Evolutionary conservation across 345 rosid genomes (phyloP).

Genomic region (Gynandropsis gynandra): DNA sequence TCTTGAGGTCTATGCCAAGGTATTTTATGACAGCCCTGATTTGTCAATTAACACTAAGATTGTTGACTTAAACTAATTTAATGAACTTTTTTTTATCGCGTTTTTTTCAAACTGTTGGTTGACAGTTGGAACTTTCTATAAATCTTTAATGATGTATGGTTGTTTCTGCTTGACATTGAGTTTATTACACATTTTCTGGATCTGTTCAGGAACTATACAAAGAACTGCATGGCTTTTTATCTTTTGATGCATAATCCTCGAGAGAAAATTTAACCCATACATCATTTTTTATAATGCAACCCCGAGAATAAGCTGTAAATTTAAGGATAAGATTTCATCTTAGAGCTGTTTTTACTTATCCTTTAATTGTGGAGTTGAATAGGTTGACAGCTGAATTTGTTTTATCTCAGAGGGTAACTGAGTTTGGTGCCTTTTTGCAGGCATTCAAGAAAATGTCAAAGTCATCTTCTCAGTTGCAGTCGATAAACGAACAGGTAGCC

Average conservation of each 20-base stretch:
- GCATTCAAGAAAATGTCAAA: slow-evolving; percentile 65
- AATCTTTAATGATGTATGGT: background rate
- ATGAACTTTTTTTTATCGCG: too few relatives aligned
- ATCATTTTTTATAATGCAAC: background rate
- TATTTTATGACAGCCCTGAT: slow-evolving; percentile 24
- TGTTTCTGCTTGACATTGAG: slow-evolving; percentile 2
- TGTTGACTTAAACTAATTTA: too few relatives aligned
- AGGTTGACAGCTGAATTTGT: slow-evolving; percentile 13
- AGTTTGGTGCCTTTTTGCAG: slow-evolving; percentile 34
- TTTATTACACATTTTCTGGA: slow-evolving; percentile 2
- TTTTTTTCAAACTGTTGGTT: slow-evolving; percentile 10
- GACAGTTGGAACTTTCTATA: slow-evolving; percentile 2
- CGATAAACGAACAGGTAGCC: slow-evolving; percentile 67
- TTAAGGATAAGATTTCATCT: background rate
- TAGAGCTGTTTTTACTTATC: background rate
- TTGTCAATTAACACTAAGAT: slow-evolving; percentile 3
- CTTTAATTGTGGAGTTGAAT: background rate
- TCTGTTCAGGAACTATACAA: background rate
- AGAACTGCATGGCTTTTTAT: background rate
- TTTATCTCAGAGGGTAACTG: background rate
- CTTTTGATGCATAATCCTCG: slow-evolving; percentile 10
- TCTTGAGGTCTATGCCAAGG: slow-evolving; percentile 75
- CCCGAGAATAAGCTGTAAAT: background rate
- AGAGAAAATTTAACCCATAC: slow-evolving; percentile 3
- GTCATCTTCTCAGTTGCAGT: slow-evolving; percentile 63